phyloP scores from a whole-genome alignment of 139 green algal genomes.

The Pleodorina starrii region DNA sequence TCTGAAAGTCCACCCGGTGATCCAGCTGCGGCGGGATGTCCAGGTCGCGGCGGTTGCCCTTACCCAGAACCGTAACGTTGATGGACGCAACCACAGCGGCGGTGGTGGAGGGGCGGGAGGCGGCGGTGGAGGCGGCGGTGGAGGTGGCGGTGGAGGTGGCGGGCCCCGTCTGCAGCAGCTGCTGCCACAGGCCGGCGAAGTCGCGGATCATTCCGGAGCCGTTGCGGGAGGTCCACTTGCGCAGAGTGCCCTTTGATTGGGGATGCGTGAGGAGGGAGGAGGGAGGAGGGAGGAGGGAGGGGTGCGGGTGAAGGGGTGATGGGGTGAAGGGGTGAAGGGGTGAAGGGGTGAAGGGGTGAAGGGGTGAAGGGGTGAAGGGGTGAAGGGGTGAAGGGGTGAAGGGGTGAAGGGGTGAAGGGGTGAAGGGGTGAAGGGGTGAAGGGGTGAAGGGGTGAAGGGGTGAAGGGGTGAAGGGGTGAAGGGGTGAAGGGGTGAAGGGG shows the following conservation, averaged over 20 bases:
- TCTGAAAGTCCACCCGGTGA: neutral
- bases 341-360: neutral
- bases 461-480: too few species aligned
- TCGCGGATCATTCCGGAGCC: conserved; percentile 24
- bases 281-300: neutral
- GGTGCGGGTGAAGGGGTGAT: neutral
- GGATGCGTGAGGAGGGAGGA: neutral
- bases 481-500: too few species aligned
- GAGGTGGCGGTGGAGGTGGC: too few species aligned
- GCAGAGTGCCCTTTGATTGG: conserved; percentile 12
- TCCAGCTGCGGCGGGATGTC: neutral
- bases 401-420: neutral
- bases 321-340: neutral
- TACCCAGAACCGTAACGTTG: conserved; percentile 25
- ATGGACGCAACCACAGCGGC: too few species aligned
- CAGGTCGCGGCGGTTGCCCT: neutral
- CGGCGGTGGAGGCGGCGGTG: too few species aligned
- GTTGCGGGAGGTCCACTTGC: neutral
- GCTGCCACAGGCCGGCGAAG: conserved; percentile 14
- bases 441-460: too few species aligned
- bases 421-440: neutral
- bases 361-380: neutral
- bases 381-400: neutral
- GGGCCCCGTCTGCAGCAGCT: neutral
- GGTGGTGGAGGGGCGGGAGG: too few species aligned